phyloP scores from a whole-genome alignment of 768 basidiomycete species.

The Collybia nuda region DNA sequence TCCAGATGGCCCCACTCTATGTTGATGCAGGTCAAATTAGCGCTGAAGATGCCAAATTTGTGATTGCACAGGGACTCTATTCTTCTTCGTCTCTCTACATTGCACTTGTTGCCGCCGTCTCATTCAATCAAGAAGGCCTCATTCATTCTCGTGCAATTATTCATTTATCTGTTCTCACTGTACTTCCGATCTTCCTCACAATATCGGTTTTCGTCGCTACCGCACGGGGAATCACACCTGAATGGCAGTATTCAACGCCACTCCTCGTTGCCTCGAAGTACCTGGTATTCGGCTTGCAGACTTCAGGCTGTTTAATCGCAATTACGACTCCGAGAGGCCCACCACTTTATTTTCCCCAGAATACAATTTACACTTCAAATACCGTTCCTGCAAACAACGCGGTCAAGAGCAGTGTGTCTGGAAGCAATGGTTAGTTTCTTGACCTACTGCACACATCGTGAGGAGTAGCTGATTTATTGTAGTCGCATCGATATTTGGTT shows the following conservation, averaged over 20 bases:
- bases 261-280: constrained; percentile 45
- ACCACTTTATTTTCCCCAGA: constrained; percentile 68
- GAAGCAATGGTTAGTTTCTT: constrained; percentile 42
- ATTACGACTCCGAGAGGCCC: constrained; percentile 75
- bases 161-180: constrained; percentile 60
- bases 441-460: background rate
- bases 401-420: constrained; percentile 71
- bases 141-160: constrained; percentile 51
- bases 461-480: constrained; percentile 1
- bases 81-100: constrained; percentile 8
- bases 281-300: constrained; percentile 48
- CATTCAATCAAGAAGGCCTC: constrained; percentile 41
- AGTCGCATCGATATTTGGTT: constrained; percentile 60
- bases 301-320: constrained; percentile 35
- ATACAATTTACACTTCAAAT: constrained; percentile 75
- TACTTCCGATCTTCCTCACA: constrained; percentile 45
- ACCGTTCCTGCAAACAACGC: constrained; percentile 58
- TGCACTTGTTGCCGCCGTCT: constrained; percentile 44
- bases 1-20: constrained; percentile 51
- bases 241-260: constrained; percentile 17
- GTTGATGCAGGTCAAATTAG: constrained; percentile 13
- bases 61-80: too few species aligned
- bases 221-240: constrained; percentile 26
- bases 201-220: constrained; percentile 51
- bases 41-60: too few species aligned